Evolutionary conservation across 139 green algal genomes (phyloP).

Genomic region (Micromonas pusilla): DNA sequence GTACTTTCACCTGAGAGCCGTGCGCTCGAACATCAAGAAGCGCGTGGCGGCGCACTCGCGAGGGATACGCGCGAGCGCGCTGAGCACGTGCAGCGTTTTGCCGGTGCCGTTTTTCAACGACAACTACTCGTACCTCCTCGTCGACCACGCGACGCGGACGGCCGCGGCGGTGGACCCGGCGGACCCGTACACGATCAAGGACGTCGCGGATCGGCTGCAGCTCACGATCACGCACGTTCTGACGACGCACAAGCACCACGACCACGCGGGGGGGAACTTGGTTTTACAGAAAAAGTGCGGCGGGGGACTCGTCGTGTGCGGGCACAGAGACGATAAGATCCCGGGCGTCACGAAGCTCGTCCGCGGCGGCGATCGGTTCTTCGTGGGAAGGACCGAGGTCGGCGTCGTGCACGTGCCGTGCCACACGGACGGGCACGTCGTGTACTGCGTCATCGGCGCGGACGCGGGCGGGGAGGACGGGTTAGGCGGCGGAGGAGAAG

Average conservation of each 20-base stretch:
- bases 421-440: conserved; percentile 24
- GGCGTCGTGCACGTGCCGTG: conserved; percentile 16
- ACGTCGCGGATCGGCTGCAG: background rate
- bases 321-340: conserved; percentile 2
- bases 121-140: conserved; percentile 29
- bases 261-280: conserved; percentile 27
- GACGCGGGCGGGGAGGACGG: background rate
- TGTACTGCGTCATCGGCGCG: background rate
- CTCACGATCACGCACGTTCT: background rate
- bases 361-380: background rate
- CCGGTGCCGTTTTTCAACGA: conserved; percentile 19
- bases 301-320: background rate
- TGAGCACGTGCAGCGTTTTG: background rate
- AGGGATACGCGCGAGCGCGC: background rate
- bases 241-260: conserved; percentile 27
- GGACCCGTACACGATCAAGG: background rate
- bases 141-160: conserved; percentile 15
- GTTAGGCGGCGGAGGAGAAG: background rate
- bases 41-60: background rate
- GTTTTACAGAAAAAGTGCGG: background rate
- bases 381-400: background rate
- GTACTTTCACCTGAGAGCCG: background rate
- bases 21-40: background rate
- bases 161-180: conserved; percentile 20
- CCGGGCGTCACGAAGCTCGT: conserved; percentile 2